phyloP scores from a whole-genome alignment of 2,329 filamentous ascomycete genomes.

The Claviceps capensis region DNA sequence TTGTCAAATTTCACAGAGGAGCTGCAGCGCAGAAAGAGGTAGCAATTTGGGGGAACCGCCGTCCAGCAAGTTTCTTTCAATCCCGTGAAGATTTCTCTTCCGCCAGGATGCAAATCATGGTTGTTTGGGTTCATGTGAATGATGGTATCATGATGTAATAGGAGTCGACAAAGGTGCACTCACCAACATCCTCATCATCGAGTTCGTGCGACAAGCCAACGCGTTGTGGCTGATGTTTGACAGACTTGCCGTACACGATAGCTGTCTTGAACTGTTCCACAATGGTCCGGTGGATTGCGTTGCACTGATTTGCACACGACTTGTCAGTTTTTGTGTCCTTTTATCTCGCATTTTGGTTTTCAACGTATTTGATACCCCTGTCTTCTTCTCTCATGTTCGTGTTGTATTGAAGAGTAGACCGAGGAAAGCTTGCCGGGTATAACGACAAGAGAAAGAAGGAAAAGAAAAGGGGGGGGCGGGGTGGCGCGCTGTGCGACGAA shows the following conservation, averaged over 20 bases:
- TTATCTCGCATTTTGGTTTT: not conserved
- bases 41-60: not conserved
- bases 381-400: not conserved
- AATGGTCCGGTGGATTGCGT: slow-evolving; percentile 92
- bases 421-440: not conserved
- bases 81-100: no score
- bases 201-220: slow-evolving; percentile 86
- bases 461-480: not conserved
- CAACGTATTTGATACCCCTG: not conserved
- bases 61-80: no score
- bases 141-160: no score
- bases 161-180: slow-evolving; percentile 21
- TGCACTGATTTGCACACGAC: slow-evolving; percentile 52
- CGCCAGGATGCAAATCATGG: no score
- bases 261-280: slow-evolving; percentile 91
- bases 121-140: not conserved
- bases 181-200: slow-evolving; percentile 93
- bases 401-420: not conserved
- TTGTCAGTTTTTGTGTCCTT: not conserved
- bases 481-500: no score
- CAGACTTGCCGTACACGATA: slow-evolving; percentile 92
- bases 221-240: slow-evolving; percentile 96
- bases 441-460: not conserved
- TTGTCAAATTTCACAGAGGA: not conserved
- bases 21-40: not conserved